Base-by-base conservation (phyloP, 23 red algal species). In the Gracilariopsis chorda region DNA sequence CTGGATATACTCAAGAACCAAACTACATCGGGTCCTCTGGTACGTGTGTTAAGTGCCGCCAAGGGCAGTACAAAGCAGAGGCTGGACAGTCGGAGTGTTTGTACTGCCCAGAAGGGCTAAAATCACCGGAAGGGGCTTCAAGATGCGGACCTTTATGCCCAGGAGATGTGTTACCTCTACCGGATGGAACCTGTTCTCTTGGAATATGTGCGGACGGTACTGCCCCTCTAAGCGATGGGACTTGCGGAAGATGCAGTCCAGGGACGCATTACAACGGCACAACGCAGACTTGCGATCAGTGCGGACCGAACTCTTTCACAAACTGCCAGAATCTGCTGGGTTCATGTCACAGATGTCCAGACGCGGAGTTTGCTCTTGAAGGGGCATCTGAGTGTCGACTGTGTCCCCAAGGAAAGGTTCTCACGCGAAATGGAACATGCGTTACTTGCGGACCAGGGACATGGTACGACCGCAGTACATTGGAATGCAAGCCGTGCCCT, bases 251-350 rank as follows among this genome's bases (percentile, higher is more conserved):
- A 69, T 69, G 63, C 33, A 32, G 13, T 17, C 34, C 63, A 6
- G 63, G 63, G 1, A 69, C 63, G 34, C 42, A 40, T 16, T 69
- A 69, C 63, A 69, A 69, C 57, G 34, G 57, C 57, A 62, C 57
- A 30, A 2, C 57, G 14, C 7, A 10, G 2, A 62, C 7, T 28
- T 69, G 63, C 33, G 63, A 69, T 39, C 34, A 69, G 21, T 69
- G 63, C 21, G 63, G 35, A 8, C 34, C 42, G 63, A 69, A 69
- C 34, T 40, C 63, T 19, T 69, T 69, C 34, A 16, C 63, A 3
- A 69, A 42, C 34, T 69, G 63, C 63, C 20, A 69, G 27, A 69
- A 69, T 69, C 42, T 69, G 63, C 42, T 40, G 34, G 63, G 63
- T 17, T 4, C 16, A 32, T 69, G 63, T 16, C 63, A 69, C 13